phyloP scores from a whole-genome alignment of 495 filamentous ascomycete genomes.

The Podospora pseudopauciseta region DNA sequence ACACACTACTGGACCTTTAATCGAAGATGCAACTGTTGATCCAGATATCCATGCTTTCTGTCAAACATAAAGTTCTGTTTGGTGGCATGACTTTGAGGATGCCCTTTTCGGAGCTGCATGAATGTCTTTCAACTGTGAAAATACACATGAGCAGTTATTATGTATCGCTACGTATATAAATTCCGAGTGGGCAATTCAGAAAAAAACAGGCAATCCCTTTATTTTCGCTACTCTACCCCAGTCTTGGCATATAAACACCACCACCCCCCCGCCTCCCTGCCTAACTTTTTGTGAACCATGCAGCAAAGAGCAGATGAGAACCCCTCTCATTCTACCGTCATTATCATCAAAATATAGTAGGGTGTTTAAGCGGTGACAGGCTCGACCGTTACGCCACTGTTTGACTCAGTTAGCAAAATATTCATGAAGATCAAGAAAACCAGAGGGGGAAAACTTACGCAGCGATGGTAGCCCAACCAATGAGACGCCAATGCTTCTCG shows the following conservation, averaged over 20 bases:
- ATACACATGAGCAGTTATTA: not conserved
- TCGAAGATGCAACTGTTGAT: no score
- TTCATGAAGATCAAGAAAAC: constrained; percentile 2
- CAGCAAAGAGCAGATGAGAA: not conserved
- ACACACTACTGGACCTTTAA: no score
- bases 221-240: not conserved
- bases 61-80: no score
- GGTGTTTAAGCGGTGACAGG: constrained; percentile 30
- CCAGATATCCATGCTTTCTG: no score
- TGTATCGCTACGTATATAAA: not conserved
- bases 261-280: not conserved
- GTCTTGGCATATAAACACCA: not conserved
- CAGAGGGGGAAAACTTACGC: constrained; percentile 38
- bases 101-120: no score
- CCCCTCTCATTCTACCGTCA: not conserved
- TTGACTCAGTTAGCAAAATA: constrained; percentile 7
- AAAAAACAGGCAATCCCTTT: not conserved
- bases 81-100: no score
- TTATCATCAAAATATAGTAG: constrained; percentile 4
- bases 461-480: constrained; percentile 92
- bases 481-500: constrained; percentile 98
- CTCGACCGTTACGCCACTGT: constrained; percentile 42
- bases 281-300: not conserved
- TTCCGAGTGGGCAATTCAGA: not conserved
- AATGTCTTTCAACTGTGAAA: no score